Evolutionary conservation across 2,329 filamentous ascomycete species (phyloP).

Genomic region (Chrysoporthe puriensis): DNA sequence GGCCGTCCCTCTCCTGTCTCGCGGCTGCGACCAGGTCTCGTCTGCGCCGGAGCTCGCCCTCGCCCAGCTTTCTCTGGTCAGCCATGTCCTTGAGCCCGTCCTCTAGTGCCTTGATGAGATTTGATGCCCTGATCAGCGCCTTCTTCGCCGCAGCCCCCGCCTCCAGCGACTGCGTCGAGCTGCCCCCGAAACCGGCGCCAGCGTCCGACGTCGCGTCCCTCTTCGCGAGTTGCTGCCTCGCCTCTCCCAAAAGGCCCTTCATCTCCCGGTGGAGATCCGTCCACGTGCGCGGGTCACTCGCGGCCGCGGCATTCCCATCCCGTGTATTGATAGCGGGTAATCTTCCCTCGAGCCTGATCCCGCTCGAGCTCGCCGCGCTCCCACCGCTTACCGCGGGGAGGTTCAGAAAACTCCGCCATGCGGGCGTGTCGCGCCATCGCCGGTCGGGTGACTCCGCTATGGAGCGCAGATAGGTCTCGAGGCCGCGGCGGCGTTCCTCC

Average conservation of each 20-base stretch:
- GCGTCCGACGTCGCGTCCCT: constrained; percentile 62
- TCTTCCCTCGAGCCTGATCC: constrained; percentile 38
- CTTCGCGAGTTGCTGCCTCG: constrained; percentile 65
- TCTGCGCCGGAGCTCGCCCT: constrained; percentile 74
- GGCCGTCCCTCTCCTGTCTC: constrained; percentile 73
- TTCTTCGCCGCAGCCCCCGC: constrained; percentile 76
- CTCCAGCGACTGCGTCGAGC: constrained; percentile 55
- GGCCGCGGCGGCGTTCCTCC: constrained; percentile 67
- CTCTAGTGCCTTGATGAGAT: constrained; percentile 65
- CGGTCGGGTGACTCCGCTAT: constrained; percentile 76
- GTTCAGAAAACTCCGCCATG: constrained; percentile 75
- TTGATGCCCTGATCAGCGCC: constrained; percentile 69
- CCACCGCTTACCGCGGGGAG: constrained; percentile 59
- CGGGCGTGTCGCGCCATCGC: constrained; percentile 73
- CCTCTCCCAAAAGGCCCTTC: constrained; percentile 71
- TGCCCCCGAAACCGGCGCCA: constrained; percentile 37
- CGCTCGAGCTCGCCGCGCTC: constrained; percentile 52
- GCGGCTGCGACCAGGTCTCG: constrained; percentile 72
- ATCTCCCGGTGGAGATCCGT: constrained; percentile 75
- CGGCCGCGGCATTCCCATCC: constrained; percentile 45
- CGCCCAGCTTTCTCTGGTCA: constrained; percentile 62
- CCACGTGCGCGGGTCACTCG: constrained; percentile 70
- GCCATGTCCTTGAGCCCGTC: constrained; percentile 65
- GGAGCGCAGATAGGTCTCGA: constrained; percentile 73
- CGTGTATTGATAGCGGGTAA: constrained; percentile 41